phyloP scores from a whole-genome alignment of 306 rosid species.

The Alnus rubra region DNA sequence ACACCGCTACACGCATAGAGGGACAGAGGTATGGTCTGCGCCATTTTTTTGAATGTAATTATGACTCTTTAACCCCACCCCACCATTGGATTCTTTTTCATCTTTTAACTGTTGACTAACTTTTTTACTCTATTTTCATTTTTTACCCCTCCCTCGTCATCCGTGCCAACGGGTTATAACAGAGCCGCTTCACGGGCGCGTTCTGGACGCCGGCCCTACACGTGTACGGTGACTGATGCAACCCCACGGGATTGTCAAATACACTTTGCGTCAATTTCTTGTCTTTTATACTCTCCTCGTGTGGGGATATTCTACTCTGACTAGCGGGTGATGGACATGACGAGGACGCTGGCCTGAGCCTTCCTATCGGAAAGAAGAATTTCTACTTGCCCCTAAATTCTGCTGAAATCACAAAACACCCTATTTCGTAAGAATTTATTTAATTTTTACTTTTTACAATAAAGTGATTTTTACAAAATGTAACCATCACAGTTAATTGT shows the following conservation, averaged over 20 bases:
- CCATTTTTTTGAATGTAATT: slow-evolving; percentile 10
- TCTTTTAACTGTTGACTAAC: slow-evolving; percentile 19
- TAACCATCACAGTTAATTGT: no score
- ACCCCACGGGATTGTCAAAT: not conserved
- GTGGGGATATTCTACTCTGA: no score
- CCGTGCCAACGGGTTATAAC: slow-evolving; percentile 6
- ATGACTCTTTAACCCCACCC: not conserved
- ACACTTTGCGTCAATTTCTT: not conserved
- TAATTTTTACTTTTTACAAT: not conserved
- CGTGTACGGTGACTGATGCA: slow-evolving; percentile 31
- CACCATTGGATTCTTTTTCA: slow-evolving; percentile 30
- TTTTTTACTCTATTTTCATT: not conserved
- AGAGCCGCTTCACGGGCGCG: slow-evolving; percentile 31
- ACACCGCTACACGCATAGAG: not conserved
- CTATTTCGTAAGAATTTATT: not conserved
- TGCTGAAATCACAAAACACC: not conserved
- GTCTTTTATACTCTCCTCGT: no score
- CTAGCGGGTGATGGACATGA: not conserved
- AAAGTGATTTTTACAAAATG: not conserved
- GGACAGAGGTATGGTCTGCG: not conserved
- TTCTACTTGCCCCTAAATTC: not conserved
- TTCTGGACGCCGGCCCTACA: slow-evolving; percentile 4
- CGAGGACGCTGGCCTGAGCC: not conserved
- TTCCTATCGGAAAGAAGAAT: not conserved
- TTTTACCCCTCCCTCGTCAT: slow-evolving; percentile 9